These are phyloP conservation scores for Fusarium sarcochroum DNA, from an alignment of 2,329 filamentous ascomycete genomes.

Conservation along the genomic window DNA sequence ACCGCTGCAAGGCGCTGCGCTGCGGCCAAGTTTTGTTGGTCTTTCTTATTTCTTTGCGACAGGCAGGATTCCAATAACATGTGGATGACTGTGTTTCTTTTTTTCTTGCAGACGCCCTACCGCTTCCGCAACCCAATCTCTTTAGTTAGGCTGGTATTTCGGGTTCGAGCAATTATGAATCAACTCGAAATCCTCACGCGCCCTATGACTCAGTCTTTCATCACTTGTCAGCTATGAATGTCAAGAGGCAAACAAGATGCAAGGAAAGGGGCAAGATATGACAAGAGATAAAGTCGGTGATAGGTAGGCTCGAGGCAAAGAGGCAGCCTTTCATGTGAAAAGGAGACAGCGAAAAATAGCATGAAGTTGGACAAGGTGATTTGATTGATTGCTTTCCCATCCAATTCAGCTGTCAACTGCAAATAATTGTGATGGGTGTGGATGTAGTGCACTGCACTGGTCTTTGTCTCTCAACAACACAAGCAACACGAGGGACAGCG, in stretches of 20 bases:
- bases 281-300: conserved; percentile 16
- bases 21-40: conserved; percentile 41
- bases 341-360: conserved; percentile 35
- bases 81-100: conserved; percentile 35
- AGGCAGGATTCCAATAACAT: conserved; percentile 16
- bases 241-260: conserved; percentile 26
- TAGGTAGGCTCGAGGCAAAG: conserved; percentile 30
- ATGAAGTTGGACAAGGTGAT: conserved; percentile 29
- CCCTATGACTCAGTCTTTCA: conserved; percentile 41
- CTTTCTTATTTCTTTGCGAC: conserved; percentile 30
- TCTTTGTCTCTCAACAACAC: conserved; percentile 44
- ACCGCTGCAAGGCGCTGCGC: conserved; percentile 41
- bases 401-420: conserved; percentile 41
- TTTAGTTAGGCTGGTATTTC: conserved; percentile 37
- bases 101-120: conserved; percentile 30
- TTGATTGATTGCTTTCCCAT: conserved; percentile 37
- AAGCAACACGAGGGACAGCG: conserved; percentile 36
- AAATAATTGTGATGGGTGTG: conserved; percentile 33
- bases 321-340: conserved; percentile 42
- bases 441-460: conserved; percentile 29
- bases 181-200: conserved; percentile 32
- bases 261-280: conserved; percentile 29
- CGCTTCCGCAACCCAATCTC: conserved; percentile 40
- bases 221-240: conserved; percentile 32
- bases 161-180: conserved; percentile 36